phyloP scores from a whole-genome alignment of 1,284 basidiomycete genomes.

The Coniferiporia weirii region DNA sequence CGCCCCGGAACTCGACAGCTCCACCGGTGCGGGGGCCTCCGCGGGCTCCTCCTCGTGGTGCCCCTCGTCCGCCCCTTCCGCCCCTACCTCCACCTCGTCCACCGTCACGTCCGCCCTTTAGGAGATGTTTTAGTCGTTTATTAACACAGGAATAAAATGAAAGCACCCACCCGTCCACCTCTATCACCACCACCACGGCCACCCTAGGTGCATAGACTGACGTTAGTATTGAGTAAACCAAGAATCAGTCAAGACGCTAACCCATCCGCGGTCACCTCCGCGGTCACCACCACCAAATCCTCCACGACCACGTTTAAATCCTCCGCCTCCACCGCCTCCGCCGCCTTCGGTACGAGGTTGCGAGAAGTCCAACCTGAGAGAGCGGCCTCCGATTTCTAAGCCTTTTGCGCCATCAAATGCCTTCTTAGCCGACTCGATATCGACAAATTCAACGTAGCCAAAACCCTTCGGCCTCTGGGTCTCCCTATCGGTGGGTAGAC shows the following conservation, averaged over 20 bases:
- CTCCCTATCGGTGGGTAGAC: slow-evolving; percentile 92
- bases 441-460: slow-evolving; percentile 93
- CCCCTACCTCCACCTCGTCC: slow-evolving; percentile 34
- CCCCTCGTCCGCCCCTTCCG: slow-evolving; percentile 41
- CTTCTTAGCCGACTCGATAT: slow-evolving; percentile 76
- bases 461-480: slow-evolving; percentile 92
- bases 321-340: slow-evolving; percentile 38
- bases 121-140: slow-evolving; percentile 10
- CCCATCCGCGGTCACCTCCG: slow-evolving; percentile 34
- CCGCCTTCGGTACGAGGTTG: slow-evolving; percentile 69
- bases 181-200: slow-evolving; percentile 37
- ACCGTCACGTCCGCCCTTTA: slow-evolving; percentile 32
- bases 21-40: slow-evolving; percentile 64
- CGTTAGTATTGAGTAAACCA: slow-evolving; percentile 1
- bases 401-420: slow-evolving; percentile 73
- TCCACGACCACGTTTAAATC: slow-evolving; percentile 38
- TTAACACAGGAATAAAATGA: slow-evolving; percentile 6
- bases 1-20: slow-evolving; percentile 70
- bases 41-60: slow-evolving; percentile 44
- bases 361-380: slow-evolving; percentile 85
- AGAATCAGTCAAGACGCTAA: slow-evolving; percentile 23
- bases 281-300: slow-evolving; percentile 27
- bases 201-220: slow-evolving; percentile 23
- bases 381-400: slow-evolving; percentile 78
- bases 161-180: slow-evolving; percentile 31